Evolutionary conservation across 768 basidiomycete genomes (phyloP).

Genomic region (Lactifluus hygrophoroides): DNA sequence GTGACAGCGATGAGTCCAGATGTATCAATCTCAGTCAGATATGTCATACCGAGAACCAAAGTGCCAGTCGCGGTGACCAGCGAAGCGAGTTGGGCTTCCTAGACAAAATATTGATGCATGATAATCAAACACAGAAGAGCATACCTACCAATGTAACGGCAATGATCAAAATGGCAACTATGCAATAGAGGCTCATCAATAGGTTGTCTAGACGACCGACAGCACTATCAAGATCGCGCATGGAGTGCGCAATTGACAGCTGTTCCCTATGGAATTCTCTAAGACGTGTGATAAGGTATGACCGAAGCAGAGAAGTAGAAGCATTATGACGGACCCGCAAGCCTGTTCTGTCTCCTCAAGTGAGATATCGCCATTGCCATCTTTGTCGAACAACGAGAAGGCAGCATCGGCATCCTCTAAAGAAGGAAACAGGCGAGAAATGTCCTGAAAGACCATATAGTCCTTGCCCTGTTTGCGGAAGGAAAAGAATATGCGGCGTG

Average conservation of each 20-base stretch:
- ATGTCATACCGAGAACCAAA: slow-evolving; percentile 37
- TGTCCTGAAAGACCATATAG: slow-evolving; percentile 55
- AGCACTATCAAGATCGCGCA: slow-evolving; percentile 86
- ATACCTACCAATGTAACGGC: slow-evolving; percentile 65
- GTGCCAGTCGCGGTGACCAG: slow-evolving; percentile 72
- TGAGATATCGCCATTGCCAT: slow-evolving; percentile 62
- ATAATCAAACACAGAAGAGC: slow-evolving; percentile 9
- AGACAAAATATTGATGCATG: slow-evolving; percentile 1
- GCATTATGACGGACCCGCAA: slow-evolving; percentile 38
- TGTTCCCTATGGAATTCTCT: slow-evolving; percentile 84
- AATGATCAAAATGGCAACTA: slow-evolving; percentile 68
- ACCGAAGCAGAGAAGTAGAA: neutral
- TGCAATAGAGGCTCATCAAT: slow-evolving; percentile 68
- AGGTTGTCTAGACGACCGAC: slow-evolving; percentile 83
- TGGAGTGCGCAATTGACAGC: slow-evolving; percentile 71
- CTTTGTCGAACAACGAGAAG: slow-evolving; percentile 61
- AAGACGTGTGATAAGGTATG: neutral
- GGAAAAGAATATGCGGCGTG: slow-evolving; percentile 79
- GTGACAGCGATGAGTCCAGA: neutral
- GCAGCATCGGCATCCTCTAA: slow-evolving; percentile 60
- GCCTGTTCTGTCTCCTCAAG: slow-evolving; percentile 71
- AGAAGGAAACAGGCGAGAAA: slow-evolving; percentile 59
- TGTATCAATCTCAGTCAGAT: neutral
- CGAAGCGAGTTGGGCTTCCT: slow-evolving; percentile 68
- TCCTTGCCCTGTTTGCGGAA: slow-evolving; percentile 57